Evolutionary conservation across 108 stramenopile genomes (phyloP).

Genomic region (Conticribra guillardii): DNA sequence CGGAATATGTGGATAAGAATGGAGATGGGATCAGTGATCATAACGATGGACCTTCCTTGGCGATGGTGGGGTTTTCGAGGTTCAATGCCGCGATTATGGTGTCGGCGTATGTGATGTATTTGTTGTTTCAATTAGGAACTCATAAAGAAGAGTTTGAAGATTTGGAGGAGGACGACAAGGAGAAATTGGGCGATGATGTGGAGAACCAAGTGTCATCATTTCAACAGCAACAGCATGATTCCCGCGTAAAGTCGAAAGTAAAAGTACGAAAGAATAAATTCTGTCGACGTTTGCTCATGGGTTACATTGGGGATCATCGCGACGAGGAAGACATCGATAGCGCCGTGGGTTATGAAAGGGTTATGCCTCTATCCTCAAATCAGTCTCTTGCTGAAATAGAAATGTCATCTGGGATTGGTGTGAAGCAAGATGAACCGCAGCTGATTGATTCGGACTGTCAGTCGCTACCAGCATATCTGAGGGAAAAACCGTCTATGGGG

Average conservation of each 20-base stretch:
- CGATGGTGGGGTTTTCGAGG: conserved; percentile 74
- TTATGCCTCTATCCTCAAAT: not conserved
- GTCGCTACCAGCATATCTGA: conserved; percentile 2
- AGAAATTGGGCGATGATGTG: conserved; percentile 10
- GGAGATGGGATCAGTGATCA: conserved; percentile 47
- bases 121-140: conserved; percentile 84
- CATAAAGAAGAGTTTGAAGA: conserved; percentile 91
- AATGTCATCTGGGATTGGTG: conserved; percentile 1
- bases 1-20: conserved; percentile 50
- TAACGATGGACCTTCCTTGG: conserved; percentile 50
- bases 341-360: conserved; percentile 4
- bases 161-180: conserved; percentile 37
- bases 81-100: conserved; percentile 87
- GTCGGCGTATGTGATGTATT: conserved; percentile 72
- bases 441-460: not conserved
- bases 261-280: conserved; percentile 41
- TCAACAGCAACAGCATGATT: too few relatives aligned
- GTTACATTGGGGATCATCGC: not conserved
- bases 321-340: conserved; percentile 22
- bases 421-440: not conserved
- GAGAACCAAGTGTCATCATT: too few relatives aligned
- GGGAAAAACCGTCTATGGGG: not conserved
- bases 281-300: conserved; percentile 34
- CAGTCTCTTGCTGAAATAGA: conserved; percentile 12
- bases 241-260: conserved; percentile 20